Percentiles rank a stretch among this genome's conserved stretches.
Evolutionary conservation across 1,139 yeast species (phyloP).

Genomic region (Yamadazyma atmosphaerica): DNA sequence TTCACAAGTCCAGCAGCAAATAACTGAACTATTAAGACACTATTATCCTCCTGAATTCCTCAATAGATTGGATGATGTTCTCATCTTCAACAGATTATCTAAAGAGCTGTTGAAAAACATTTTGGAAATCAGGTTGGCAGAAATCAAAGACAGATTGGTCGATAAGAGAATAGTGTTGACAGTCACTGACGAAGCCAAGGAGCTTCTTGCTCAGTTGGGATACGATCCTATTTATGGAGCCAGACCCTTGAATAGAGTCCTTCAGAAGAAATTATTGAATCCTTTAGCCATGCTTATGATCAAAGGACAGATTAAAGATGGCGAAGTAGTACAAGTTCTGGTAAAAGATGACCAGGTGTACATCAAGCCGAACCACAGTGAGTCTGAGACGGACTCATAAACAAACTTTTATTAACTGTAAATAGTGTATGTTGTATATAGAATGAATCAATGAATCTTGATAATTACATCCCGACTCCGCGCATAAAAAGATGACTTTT

Average conservation of each 20-base stretch:
- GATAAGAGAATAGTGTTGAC: constrained; percentile 74
- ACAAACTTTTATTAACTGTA: constrained; percentile 1
- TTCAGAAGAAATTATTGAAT: constrained; percentile 78
- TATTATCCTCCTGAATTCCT: constrained; percentile 92
- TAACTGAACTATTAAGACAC: constrained; percentile 64
- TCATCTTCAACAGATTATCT: constrained; percentile 87
- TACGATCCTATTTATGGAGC: constrained; percentile 94
- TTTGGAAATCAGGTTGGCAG: constrained; percentile 79
- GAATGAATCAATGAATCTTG: too few relatives aligned
- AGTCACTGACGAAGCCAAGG: constrained; percentile 63
- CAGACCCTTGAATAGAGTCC: constrained; percentile 87
- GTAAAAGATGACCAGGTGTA: constrained; percentile 26
- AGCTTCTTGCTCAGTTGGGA: constrained; percentile 78
- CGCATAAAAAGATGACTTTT: too few relatives aligned
- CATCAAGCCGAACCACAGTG: constrained; percentile 52
- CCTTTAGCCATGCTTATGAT: constrained; percentile 82
- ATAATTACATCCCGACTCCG: too few relatives aligned
- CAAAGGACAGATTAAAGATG: constrained; percentile 73
- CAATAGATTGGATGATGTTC: constrained; percentile 87
- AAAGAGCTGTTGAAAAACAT: constrained; percentile 70
- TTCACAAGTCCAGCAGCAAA: constrained; percentile 52
- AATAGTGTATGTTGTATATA: constrained; percentile 3
- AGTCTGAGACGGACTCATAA: constrained; percentile 5
- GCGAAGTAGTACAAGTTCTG: constrained; percentile 56
- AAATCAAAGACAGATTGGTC: constrained; percentile 73